phyloP scores from a whole-genome alignment of 148 eudicot species.

The Nepenthes mirabilis region DNA sequence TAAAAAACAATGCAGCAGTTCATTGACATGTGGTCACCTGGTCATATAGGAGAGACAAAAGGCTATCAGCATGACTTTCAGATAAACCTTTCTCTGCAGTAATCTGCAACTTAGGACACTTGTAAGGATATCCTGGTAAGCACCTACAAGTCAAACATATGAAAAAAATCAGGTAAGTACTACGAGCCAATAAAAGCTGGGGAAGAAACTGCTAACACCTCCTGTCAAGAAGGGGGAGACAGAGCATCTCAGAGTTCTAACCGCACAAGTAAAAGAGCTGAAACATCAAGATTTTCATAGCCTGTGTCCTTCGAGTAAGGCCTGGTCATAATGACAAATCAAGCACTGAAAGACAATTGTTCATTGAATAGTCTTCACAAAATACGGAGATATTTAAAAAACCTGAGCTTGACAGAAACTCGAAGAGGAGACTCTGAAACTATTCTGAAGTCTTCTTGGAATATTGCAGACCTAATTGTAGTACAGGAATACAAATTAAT shows the following conservation, averaged over 20 bases:
- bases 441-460: constrained; percentile 82
- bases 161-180: not conserved
- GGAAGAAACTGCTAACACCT: not conserved
- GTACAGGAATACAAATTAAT: constrained; percentile 1
- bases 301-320: constrained; percentile 94
- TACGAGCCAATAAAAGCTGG: constrained; percentile 2
- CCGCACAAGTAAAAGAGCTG: constrained; percentile 78
- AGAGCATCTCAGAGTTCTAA: constrained; percentile 17
- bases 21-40: constrained; percentile 88
- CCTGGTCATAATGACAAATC: constrained; percentile 19
- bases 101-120: constrained; percentile 77
- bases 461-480: constrained; percentile 76
- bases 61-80: constrained; percentile 57
- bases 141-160: constrained; percentile 27
- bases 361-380: constrained; percentile 2
- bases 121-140: constrained; percentile 85
- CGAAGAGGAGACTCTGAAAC: constrained; percentile 64
- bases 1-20: not conserved
- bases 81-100: constrained; percentile 69
- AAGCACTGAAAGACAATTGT: not conserved
- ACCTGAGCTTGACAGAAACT: constrained; percentile 78
- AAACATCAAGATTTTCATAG: constrained; percentile 70
- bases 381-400: not conserved
- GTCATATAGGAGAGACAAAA: constrained; percentile 68
- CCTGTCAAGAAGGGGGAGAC: not conserved